Base-by-base conservation (phyloP, 805 yeast species). In the Saccharomycopsis selenospora region DNA sequence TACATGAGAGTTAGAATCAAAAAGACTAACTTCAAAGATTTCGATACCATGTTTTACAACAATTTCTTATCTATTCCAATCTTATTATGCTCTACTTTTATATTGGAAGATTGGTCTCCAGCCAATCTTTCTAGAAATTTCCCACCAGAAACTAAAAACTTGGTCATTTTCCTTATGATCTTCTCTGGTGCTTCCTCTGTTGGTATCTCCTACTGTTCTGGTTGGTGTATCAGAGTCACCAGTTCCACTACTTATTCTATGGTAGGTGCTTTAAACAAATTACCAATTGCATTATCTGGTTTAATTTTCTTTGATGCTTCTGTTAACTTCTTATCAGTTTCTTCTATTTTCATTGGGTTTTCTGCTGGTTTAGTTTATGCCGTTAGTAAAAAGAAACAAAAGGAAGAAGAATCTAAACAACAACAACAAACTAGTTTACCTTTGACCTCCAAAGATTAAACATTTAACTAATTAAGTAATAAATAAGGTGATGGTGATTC, bases 161-260 rank as follows among this genome's bases (percentile, higher is more conserved):
- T 91, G 40, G 77, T 87, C 50, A 75, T 88, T 55, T 67, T 82
- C 41, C 82, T 88, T 59, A 90, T 93, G 96, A 61, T 93, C 55
- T 77, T 91, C 63, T 87, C 96, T 30, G 99, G 99, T 68, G 78
- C 86, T 58, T 83, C 95, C 41, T 84, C 97, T 27, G 95, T 93
- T 47, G 97, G 95, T 72, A 93, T 93, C 66, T 91, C 98, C 41
- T 93, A 93, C 79, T 88, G 96, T 69, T 89, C 98, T 10, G 99
- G 97, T 54, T 93, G 99, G 99, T 93, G 99, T 79, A 95, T 93
- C 57, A 87, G 99, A 73, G 98, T 93, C 56, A 93, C 99, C 40
- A 88, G 97, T 20, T 90, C 98, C 24, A 93, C 99, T 48, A 93
- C 99, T 48, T 93, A 93, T 73, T 88, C 96, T 47, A 93, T 93